These are phyloP conservation scores for Penicillium oxalicum DNA, from an alignment of 2,329 filamentous ascomycete species.

Conservation along the genomic window DNA sequence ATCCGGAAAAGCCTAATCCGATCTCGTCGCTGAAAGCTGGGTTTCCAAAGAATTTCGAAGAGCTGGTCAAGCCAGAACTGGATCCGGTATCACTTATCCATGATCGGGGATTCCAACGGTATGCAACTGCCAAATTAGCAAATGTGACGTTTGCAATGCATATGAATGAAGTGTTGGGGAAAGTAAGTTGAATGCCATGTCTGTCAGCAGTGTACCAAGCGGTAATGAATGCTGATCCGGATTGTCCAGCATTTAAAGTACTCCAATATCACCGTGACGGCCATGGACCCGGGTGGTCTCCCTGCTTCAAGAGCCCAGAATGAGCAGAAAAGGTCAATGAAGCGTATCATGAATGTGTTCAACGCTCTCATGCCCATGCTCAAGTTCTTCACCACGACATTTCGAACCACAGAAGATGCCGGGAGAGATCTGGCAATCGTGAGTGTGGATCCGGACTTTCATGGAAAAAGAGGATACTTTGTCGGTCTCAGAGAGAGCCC, in stretches of 20 bases:
- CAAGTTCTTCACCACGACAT: conserved; percentile 8
- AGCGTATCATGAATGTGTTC: conserved; percentile 6
- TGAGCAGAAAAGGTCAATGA: conserved; percentile 9
- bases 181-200: conserved; percentile 15
- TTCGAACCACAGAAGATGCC: conserved; percentile 15
- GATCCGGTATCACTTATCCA: conserved; percentile 28
- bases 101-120: conserved; percentile 41
- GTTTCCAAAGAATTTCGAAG: conserved; percentile 34
- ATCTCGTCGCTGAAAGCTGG: conserved; percentile 34
- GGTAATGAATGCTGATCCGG: neutral
- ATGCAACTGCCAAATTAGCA: conserved; percentile 41
- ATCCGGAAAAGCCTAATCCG: conserved; percentile 33
- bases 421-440: conserved; percentile 15
- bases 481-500: conserved; percentile 6
- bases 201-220: too few species aligned
- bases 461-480: conserved; percentile 14
- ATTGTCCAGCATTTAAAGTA: conserved; percentile 20
- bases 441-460: conserved; percentile 10
- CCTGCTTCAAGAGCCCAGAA: conserved; percentile 14
- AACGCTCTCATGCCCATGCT: conserved; percentile 17
- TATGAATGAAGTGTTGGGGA: conserved; percentile 32
- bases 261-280: conserved; percentile 24
- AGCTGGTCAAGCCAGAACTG: conserved; percentile 30
- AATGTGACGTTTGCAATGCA: conserved; percentile 39
- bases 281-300: conserved; percentile 32